Evolutionary conservation across 2,329 filamentous ascomycete species (phyloP), one percentile per base, ranked within the genome.

Genomic region (Claviceps africana): DNA sequence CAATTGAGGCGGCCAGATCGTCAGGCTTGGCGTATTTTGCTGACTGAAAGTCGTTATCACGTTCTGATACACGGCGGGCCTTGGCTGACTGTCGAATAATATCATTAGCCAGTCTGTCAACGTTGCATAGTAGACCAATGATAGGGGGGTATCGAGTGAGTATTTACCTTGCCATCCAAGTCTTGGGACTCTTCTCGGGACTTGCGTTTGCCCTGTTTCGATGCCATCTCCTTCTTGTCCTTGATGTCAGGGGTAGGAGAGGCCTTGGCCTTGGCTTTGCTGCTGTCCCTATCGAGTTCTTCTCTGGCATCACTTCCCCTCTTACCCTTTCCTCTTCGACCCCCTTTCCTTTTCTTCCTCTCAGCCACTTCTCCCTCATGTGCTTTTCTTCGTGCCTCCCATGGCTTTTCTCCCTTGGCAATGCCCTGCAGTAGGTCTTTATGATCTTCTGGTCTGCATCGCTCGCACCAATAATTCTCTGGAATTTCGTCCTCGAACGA

Each of bases 391-490:
- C 81, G 73, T 51, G 78, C 79, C 63, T 90, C 85, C 93, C 93
- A 97, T 0, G 88, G 86, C 67, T 83, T 85, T 69, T 95, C 88
- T 5, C 91, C 93, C 43, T 78, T 79, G 21, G 75, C 79, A 53
- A 96, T 84, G 53, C 84, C 87, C 11, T 83, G 83, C 4, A 98
- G 70, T 2, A 96, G 79, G 55, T 84, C 82, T 59, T 81, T 82
- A 70, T 98, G 93, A 56, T 90, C 82, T 52, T 88, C 78, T 0
- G 93, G 93, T 50, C 79, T 78, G 72, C 93, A 97, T 68, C 84
- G 74, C 68, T 98, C 93, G 70, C 93, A 98, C 69, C 85, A 94
- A 71, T 98, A 98, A 67, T 86, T 77, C 55, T 86, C 86, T 31
- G 86, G 85, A 52, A 88, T 76, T 61, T 90, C 81, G 54, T 90